Conservation (phyloP, 78 protist species). For the Speleostelium caveatum region DNA sequence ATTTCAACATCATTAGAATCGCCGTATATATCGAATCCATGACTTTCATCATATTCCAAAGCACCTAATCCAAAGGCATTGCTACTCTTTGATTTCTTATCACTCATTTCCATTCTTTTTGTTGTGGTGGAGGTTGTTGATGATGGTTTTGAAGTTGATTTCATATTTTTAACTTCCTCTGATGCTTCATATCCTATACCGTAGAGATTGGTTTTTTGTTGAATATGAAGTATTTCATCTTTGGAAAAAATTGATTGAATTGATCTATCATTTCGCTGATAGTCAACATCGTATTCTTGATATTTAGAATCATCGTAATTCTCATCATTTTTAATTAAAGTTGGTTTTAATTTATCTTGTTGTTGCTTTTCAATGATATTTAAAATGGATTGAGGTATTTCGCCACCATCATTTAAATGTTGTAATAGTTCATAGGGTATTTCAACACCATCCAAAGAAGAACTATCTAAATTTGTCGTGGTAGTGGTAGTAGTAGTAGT, state of each 20-base stretch:
- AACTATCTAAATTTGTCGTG: background rate
- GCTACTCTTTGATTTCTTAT: background rate
- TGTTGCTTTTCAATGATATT: background rate
- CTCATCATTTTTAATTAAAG: background rate
- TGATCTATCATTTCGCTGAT: background rate
- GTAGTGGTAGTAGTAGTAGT: background rate
- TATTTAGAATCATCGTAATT: background rate
- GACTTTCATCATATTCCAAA: slow-evolving; percentile 20
- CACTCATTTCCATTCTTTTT: background rate
- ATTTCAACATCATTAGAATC: background rate
- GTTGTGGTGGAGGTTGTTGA: background rate
- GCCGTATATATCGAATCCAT: slow-evolving; percentile 50
- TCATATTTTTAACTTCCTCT: slow-evolving; percentile 23
- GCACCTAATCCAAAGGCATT: slow-evolving; percentile 34
- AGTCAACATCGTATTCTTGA: background rate
- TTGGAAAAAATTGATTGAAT: background rate
- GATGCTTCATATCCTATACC: slow-evolving; percentile 62
- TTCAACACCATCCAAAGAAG: slow-evolving; percentile 26
- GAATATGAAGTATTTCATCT: background rate
- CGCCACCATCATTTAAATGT: slow-evolving; percentile 13
- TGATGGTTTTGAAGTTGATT: background rate
- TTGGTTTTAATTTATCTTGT: background rate
- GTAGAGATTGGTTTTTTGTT: slow-evolving; percentile 26
- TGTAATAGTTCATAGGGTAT: slow-evolving; percentile 6
- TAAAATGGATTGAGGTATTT: slow-evolving; percentile 13